These are phyloP conservation scores for Neofusicoccum umdonicola DNA, from an alignment of 2,329 filamentous ascomycete species.

Conservation along the genomic window DNA sequence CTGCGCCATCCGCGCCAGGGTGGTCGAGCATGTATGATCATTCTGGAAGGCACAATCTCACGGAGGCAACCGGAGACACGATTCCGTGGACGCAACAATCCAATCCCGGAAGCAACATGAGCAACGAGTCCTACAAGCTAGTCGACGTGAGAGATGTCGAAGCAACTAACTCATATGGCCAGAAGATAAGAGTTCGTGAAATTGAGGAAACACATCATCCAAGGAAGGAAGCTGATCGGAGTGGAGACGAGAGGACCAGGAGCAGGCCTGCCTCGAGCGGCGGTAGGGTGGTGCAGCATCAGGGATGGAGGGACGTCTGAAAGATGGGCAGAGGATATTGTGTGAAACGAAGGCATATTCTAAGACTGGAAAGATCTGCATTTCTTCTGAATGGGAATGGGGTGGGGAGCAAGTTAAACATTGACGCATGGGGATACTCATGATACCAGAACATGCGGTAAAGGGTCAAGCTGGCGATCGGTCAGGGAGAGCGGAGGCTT, in stretches of 20 bases:
- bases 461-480: no score
- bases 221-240: neutral
- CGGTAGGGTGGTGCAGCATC: neutral
- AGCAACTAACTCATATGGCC: neutral
- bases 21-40: no score
- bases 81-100: neutral
- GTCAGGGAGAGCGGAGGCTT: no score
- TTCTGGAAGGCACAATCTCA: neutral
- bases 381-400: no score
- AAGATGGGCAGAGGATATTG: neutral
- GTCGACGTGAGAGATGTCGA: constrained; percentile 11
- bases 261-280: neutral
- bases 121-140: neutral
- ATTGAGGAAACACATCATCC: constrained; percentile 12
- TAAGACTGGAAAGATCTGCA: no score
- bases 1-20: no score
- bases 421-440: no score
- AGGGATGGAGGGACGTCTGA: neutral
- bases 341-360: no score
- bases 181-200: neutral
- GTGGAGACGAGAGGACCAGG: neutral
- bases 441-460: no score
- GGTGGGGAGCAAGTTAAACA: no score
- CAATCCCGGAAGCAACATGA: neutral
- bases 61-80: neutral